Percentiles rank a stretch among this genome's conserved stretches.
Conservation (phyloP, 2,329 filamentous ascomycete species). For the Triangularia verruculosa region DNA sequence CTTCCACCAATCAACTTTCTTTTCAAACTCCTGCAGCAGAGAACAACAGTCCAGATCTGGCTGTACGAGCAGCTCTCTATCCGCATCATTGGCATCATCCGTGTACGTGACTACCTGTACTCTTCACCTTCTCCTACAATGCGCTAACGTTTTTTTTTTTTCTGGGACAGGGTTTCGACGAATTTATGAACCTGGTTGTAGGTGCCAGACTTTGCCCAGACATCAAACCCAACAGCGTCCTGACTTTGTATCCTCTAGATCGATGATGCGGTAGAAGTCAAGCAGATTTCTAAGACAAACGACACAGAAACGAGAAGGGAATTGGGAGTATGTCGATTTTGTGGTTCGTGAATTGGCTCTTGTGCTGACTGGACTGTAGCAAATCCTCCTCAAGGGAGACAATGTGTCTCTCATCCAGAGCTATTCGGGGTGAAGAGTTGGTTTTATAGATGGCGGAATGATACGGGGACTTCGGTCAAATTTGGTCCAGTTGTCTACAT, state of each 20-base stretch:
- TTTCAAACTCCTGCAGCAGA: conserved; percentile 49
- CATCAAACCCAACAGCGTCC: conserved; percentile 26
- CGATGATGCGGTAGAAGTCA: conserved; percentile 92
- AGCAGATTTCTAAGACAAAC: conserved; percentile 75
- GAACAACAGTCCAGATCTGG: conserved; percentile 89
- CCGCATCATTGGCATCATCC: conserved; percentile 93
- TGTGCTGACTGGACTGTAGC: conserved; percentile 49
- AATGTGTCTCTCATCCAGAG: conserved; percentile 80
- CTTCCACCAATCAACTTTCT: conserved; percentile 51
- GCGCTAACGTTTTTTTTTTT: conserved; percentile 21
- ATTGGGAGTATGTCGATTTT: conserved; percentile 62
- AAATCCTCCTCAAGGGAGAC: conserved; percentile 84
- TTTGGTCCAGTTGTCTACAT: conserved; percentile 13
- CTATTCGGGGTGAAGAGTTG: conserved; percentile 30
- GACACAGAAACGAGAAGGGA: conserved; percentile 71
- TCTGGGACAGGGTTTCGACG: conserved; percentile 77
- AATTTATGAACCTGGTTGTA: conserved; percentile 95
- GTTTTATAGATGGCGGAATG: not conserved
- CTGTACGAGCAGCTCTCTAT: conserved; percentile 93
- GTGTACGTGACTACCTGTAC: conserved; percentile 53
- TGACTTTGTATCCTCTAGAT: conserved; percentile 23
- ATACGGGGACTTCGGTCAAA: not conserved
- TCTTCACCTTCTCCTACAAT: not conserved
- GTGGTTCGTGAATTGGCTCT: not conserved
- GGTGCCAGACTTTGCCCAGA: conserved; percentile 11